A percentile compares a stretch with the other conserved stretches of the same genome.
phyloP scores from a whole-genome alignment of 805 yeast genomes.

The Ogataea polymorpha region DNA sequence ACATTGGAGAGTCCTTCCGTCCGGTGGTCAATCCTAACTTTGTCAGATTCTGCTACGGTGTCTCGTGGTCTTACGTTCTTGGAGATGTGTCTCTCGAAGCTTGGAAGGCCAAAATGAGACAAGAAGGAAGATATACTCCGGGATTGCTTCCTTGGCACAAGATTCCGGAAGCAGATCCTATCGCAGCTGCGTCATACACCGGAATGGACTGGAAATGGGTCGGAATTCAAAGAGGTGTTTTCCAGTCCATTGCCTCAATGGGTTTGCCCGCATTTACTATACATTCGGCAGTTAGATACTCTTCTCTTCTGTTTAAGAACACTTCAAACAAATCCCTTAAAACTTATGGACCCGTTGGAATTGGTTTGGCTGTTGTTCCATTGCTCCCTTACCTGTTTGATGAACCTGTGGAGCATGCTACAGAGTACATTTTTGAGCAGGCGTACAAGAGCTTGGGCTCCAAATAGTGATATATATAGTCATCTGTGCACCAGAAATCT shows the following conservation, averaged over 20 bases:
- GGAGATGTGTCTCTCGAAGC: constrained; percentile 74
- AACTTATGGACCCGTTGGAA: constrained; percentile 73
- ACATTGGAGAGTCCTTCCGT: constrained; percentile 81
- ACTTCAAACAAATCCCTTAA: constrained; percentile 44
- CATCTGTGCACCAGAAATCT: constrained; percentile 5
- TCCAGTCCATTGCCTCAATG: constrained; percentile 82
- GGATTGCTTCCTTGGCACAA: constrained; percentile 69
- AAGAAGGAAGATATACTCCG: constrained; percentile 59
- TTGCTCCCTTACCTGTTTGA: constrained; percentile 74
- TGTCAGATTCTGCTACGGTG: constrained; percentile 65
- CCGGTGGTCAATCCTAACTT: constrained; percentile 71
- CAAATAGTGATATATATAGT: constrained; percentile 1
- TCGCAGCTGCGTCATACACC: constrained; percentile 34
- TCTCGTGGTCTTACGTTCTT: constrained; percentile 71
- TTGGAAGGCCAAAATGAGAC: constrained; percentile 66
- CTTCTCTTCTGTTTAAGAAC: constrained; percentile 60
- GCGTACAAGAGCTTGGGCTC: constrained; percentile 34
- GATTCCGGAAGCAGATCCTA: constrained; percentile 40
- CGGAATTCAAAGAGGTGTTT: constrained; percentile 68
- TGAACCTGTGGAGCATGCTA: constrained; percentile 72
- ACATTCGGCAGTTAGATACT: constrained; percentile 70
- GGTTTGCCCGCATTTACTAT: constrained; percentile 85
- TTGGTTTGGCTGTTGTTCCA: constrained; percentile 77
- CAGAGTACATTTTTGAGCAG: constrained; percentile 59
- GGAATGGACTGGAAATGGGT: constrained; percentile 67